A percentile compares a stretch with the other conserved stretches of the same genome.
These are phyloP conservation scores for Silene coronaria DNA, from an alignment of 179 eudicot genomes.

Conservation along the genomic window DNA sequence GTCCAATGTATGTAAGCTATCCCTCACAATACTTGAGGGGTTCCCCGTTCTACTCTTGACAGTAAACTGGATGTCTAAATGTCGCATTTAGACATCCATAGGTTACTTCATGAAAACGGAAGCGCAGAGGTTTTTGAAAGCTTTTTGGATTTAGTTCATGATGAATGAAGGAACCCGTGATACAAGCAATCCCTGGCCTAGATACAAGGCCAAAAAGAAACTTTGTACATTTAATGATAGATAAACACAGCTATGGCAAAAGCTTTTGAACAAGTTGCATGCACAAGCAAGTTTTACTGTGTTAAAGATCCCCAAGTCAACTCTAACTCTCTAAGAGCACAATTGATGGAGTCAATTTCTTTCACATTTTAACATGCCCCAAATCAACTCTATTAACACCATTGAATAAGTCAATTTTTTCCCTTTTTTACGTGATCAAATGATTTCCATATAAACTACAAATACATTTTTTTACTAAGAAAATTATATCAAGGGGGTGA, in stretches of 20 bases:
- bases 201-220: not conserved
- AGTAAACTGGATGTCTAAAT: not conserved
- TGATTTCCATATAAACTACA: not conserved
- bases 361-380: not conserved
- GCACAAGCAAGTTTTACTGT: no score
- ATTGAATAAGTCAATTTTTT: no score
- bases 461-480: not conserved
- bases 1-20: not conserved
- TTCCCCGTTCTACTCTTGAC: not conserved
- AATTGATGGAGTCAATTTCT: not conserved
- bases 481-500: no score
- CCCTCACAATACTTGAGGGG: not conserved
- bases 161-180: not conserved
- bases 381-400: no score
- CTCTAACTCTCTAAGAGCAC: not conserved
- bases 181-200: not conserved
- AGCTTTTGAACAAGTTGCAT: no score
- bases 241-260: no score
- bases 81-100: not conserved
- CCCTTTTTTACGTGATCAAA: not conserved
- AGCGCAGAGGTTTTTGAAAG: not conserved
- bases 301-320: not conserved
- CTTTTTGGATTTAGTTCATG: not conserved
- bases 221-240: no score
- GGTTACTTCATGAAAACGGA: not conserved